Percentiles rank a stretch among this genome's conserved stretches.
phyloP scores from a whole-genome alignment of 352 stramenopile species.

The Globisporangium nagaii region DNA sequence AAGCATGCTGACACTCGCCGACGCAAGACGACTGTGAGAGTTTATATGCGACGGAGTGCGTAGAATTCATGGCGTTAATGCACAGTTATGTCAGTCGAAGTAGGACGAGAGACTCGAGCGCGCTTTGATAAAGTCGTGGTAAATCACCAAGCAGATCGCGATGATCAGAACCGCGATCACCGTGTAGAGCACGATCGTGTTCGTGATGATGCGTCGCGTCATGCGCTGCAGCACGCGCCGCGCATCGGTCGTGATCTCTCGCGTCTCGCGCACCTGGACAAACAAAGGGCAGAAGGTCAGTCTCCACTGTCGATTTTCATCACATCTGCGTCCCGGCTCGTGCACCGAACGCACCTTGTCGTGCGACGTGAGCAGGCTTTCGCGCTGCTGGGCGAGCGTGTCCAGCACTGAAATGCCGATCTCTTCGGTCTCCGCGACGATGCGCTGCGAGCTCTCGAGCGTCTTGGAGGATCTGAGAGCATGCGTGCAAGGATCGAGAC shows the following conservation, averaged over 20 bases:
- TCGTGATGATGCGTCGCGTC: constrained; percentile 71
- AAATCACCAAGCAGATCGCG: constrained; percentile 69
- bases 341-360: constrained; percentile 44
- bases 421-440: constrained; percentile 61
- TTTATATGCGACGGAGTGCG: too few species aligned
- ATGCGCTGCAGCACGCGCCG: constrained; percentile 67
- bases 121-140: constrained; percentile 69
- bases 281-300: constrained; percentile 2
- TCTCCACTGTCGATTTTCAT: too few species aligned
- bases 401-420: constrained; percentile 71
- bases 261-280: constrained; percentile 63
- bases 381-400: constrained; percentile 59
- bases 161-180: constrained; percentile 63
- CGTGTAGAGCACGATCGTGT: constrained; percentile 76
- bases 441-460: constrained; percentile 59
- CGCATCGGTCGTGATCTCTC: constrained; percentile 58
- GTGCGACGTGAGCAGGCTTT: constrained; percentile 60
- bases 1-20: too few species aligned
- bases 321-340: not conserved
- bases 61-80: too few species aligned
- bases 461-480: constrained; percentile 44
- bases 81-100: too few species aligned
- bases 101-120: constrained; percentile 1
- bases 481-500: not conserved
- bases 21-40: too few species aligned